These are phyloP conservation scores for Populus hybrid DNA, from an alignment of 441 rosid genomes.

Conservation along the genomic window DNA sequence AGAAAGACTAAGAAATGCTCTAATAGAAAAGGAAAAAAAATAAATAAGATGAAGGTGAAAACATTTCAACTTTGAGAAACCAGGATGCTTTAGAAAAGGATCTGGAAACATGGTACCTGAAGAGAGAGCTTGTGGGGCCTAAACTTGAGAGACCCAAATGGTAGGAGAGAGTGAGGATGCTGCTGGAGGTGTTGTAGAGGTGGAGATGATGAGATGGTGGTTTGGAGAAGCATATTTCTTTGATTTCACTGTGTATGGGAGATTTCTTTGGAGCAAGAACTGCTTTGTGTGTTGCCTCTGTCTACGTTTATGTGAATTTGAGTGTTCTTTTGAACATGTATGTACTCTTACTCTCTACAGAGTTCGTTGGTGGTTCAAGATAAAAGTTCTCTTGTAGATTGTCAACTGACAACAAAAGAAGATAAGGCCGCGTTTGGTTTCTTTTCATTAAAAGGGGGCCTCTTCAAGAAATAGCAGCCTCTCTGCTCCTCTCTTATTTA, in stretches of 20 bases:
- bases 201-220: slow-evolving; percentile 45
- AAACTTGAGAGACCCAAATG: slow-evolving; percentile 31
- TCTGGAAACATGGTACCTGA: slow-evolving; percentile 35
- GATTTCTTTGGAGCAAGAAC: not conserved
- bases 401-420: not conserved
- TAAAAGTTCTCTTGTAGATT: not conserved
- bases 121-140: slow-evolving; percentile 35
- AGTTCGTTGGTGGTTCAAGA: slow-evolving; percentile 12
- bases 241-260: not conserved
- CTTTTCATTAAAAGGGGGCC: not conserved
- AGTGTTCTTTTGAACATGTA: not conserved
- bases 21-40: not conserved
- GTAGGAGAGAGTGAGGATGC: slow-evolving; percentile 23
- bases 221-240: slow-evolving; percentile 49
- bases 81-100: not conserved
- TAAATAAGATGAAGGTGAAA: not conserved
- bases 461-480: not conserved
- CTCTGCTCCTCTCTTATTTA: not conserved
- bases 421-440: slow-evolving; percentile 20
- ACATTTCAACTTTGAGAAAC: not conserved
- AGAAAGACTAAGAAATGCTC: not conserved
- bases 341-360: not conserved
- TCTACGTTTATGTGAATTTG: not conserved
- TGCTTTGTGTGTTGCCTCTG: not conserved
- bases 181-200: slow-evolving; percentile 29